Base-by-base conservation (phyloP, 2,329 filamentous ascomycete species). In the Nemania sp. region DNA sequence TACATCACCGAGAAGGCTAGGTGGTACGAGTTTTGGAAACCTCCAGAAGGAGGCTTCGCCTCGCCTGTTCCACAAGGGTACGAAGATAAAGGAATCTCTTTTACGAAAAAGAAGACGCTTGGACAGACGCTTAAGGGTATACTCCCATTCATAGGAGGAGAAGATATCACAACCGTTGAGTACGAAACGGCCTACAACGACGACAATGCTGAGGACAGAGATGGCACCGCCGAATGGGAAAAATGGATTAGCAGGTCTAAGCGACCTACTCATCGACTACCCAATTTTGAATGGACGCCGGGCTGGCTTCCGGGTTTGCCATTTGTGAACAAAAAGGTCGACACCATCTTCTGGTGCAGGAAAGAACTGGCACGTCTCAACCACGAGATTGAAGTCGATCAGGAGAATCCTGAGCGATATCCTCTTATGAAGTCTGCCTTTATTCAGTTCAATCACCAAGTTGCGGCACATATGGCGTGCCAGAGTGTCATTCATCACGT, bases 391-490 rank as follows among this genome's bases (percentile, higher is more conserved):
- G 92, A 97, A 63, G 77, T 87, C 39, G 94, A 97, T 61, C 94
- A 99, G 69, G 81, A 87, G 48, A 80, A 94, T 43, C 88, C 89
- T 0, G 92, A 97, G 61, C 84, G 87, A 4, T 97, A 91, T 59
- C 92, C 93, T 0, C 75, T 92, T 41, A 95, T 97, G 91, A 96
- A 90, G 66, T 96, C 93, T 1, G 94, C 94, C 0, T 99, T 99
- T 64, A 91, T 99, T 57, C 94, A 99, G 69, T 99, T 99, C 79
- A 96, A 99, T 67, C 89, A 97, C 67, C 94, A 99, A 69, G 90
- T 97, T 1, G 92, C 93, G 5, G 94, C 94, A 0, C 94, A 99
- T 66, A 97, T 99, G 94, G 94, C 93, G 53, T 97, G 91, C 69
- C 94, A 99, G 70, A 86, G 90, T 42, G 80, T 95, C 40, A 91